These are phyloP conservation scores for Aspergillus pseudoviridinutans DNA, from an alignment of 2,329 filamentous ascomycete genomes.

Conservation along the genomic window DNA sequence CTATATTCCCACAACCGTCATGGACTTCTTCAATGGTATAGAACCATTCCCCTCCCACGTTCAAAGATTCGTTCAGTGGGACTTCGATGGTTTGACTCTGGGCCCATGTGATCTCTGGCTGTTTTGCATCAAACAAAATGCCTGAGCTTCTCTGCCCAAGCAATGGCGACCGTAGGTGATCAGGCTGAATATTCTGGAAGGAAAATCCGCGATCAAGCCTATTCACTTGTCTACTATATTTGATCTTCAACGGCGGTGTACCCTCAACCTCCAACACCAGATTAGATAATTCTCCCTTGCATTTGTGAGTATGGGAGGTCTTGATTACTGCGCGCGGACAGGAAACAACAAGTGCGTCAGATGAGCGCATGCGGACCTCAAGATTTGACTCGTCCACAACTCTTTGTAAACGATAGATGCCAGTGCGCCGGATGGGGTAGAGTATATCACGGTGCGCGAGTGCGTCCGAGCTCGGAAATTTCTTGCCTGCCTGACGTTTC, in stretches of 20 bases:
- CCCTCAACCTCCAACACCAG: constrained; percentile 79
- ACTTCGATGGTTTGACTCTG: constrained; percentile 70
- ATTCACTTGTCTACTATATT: constrained; percentile 86
- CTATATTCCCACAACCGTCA: constrained; percentile 82
- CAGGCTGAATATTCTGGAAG: constrained; percentile 89
- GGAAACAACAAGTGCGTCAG: constrained; percentile 77
- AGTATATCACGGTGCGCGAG: constrained; percentile 63
- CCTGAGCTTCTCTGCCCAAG: constrained; percentile 57
- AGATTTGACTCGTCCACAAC: constrained; percentile 93
- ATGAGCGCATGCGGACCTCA: constrained; percentile 73
- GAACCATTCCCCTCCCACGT: constrained; percentile 72
- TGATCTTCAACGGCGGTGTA: constrained; percentile 85
- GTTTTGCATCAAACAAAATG: constrained; percentile 53
- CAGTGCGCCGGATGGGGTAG: constrained; percentile 76
- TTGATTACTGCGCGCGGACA: constrained; percentile 79
- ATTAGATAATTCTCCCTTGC: constrained; percentile 82
- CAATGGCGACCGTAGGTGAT: constrained; percentile 75
- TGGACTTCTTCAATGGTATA: constrained; percentile 90
- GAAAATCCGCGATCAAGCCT: constrained; percentile 78
- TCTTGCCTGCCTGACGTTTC: constrained; percentile 65
- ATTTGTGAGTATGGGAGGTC: constrained; percentile 63
- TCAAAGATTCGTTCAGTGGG: constrained; percentile 85
- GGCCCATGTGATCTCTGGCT: constrained; percentile 68
- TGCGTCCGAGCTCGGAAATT: constrained; percentile 44
- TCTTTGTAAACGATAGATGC: constrained; percentile 77